Base-by-base conservation (phyloP, 2,329 filamentous ascomycete genomes). In the Colletotrichum melonis region DNA sequence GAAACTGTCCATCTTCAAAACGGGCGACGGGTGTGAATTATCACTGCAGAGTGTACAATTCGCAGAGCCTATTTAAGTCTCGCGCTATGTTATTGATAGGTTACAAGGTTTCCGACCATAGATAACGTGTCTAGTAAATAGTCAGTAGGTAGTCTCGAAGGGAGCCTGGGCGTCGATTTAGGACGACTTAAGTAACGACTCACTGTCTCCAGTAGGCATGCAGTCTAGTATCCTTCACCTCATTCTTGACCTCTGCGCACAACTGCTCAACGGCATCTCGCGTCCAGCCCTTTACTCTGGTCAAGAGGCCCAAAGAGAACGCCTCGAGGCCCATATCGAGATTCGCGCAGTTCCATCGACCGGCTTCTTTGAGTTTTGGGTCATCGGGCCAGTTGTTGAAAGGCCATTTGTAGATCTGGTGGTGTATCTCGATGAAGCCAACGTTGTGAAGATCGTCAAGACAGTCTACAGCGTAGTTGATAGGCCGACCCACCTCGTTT, bases 251-350 rank as follows among this genome's bases (percentile, higher is more conserved):
- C 3, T 70, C 32, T 0, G 73, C 73, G 62, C 76, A 75, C 28
- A 79, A 78, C 60, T 72, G 68, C 52, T 63, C 52, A 54, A 78
- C 77, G 56, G 82, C 78, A 9, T 80, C 80, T 11, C 75, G 67
- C 24, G 62, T 77, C 82, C 82, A 84, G n/a, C 79, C 80, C 35
- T 84, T 76, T 32, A 79, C 79, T 16, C 81, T 78, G 4, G 83
- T 85, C 67, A 83, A 80, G 14, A 83, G 74, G 8, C 81, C 82
- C 67, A 84, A 75, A 7, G 77, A 78, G 58, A 84, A 80, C 9
- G 78, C 78, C 75, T 84, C 80, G 38, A 80, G 77, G 5, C 81
- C 82, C 62, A 73, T 75, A 60, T 72, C 52, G n/a, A 82, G 76
- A 57, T 82, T 82, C 49, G 80, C 77, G 28, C 77, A 72, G 19